These are phyloP conservation scores for Metarhizium rileyi DNA, from an alignment of 2,329 filamentous ascomycete genomes.

Conservation along the genomic window DNA sequence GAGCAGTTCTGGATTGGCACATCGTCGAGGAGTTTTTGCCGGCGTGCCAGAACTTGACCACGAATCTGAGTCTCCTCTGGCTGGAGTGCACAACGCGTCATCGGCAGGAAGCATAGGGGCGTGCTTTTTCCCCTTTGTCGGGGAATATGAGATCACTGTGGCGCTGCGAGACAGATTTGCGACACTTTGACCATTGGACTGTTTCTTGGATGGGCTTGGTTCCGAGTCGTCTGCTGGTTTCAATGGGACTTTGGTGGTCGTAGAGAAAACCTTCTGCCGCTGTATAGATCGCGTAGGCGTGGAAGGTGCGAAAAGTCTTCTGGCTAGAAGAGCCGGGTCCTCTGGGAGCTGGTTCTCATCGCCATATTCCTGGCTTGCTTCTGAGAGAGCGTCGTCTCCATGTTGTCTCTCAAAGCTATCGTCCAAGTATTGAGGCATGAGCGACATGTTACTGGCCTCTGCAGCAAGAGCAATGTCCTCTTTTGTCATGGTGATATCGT, in stretches of 20 bases:
- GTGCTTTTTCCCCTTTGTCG: constrained; percentile 31
- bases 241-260: constrained; percentile 67
- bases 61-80: constrained; percentile 36
- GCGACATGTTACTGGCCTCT: constrained; percentile 51
- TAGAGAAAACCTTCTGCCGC: constrained; percentile 47
- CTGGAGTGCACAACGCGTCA: constrained; percentile 18
- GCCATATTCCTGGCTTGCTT: constrained; percentile 55
- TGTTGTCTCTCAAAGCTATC: constrained; percentile 12
- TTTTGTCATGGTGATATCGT: constrained; percentile 37
- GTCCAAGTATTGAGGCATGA: constrained; percentile 34
- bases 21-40: constrained; percentile 43
- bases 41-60: constrained; percentile 49
- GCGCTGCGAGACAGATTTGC: constrained; percentile 35
- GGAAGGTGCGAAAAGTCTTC: constrained; percentile 26
- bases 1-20: constrained; percentile 45
- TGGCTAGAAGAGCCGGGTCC: constrained; percentile 33
- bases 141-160: constrained; percentile 45
- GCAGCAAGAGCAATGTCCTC: constrained; percentile 49
- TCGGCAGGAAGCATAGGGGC: not conserved
- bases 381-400: constrained; percentile 43
- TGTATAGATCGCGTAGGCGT: constrained; percentile 47
- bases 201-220: constrained; percentile 37
- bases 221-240: constrained; percentile 56
- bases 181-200: constrained; percentile 38
- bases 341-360: constrained; percentile 55